phyloP scores from a whole-genome alignment of 2,329 filamentous ascomycete species.

The Zymoseptoria ardabiliae region DNA sequence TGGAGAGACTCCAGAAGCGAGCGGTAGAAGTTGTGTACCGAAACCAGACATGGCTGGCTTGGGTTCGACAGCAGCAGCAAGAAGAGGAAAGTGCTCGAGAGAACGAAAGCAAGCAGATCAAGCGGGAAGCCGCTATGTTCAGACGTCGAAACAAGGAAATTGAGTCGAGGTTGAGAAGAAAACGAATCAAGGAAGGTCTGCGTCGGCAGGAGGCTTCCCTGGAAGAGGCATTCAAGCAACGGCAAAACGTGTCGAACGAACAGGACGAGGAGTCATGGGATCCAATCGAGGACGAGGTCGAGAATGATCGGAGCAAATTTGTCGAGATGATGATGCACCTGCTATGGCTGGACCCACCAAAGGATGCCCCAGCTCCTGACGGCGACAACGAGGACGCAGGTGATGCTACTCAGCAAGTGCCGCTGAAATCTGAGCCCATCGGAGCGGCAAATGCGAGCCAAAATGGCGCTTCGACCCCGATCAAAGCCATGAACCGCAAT shows the following conservation, averaged over 20 bases:
- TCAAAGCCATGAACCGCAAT: slow-evolving; percentile 1
- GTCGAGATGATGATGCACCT: slow-evolving; percentile 41
- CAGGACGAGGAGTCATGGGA: slow-evolving; percentile 40
- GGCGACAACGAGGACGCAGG: slow-evolving; percentile 69
- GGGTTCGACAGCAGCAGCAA: slow-evolving; percentile 40
- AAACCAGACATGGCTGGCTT: slow-evolving; percentile 44
- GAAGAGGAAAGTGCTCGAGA: slow-evolving; percentile 41
- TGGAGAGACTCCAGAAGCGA: slow-evolving; percentile 39
- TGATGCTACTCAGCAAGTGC: background rate
- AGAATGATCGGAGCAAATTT: slow-evolving; percentile 40
- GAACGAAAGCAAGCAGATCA: slow-evolving; percentile 44
- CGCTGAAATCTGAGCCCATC: background rate
- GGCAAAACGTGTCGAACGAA: slow-evolving; percentile 25
- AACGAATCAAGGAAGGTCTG: slow-evolving; percentile 36
- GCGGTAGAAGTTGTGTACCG: slow-evolving; percentile 39
- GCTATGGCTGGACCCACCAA: slow-evolving; percentile 48
- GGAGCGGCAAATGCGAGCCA: background rate
- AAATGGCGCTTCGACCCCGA: background rate
- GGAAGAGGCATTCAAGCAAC: slow-evolving; percentile 37
- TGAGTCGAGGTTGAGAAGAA: slow-evolving; percentile 33
- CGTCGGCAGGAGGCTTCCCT: slow-evolving; percentile 40
- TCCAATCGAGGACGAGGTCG: slow-evolving; percentile 42
- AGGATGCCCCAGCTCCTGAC: slow-evolving; percentile 51
- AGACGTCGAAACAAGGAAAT: slow-evolving; percentile 42
- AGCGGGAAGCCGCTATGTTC: slow-evolving; percentile 43